These are phyloP conservation scores for Melaleuca alternifolia DNA, from an alignment of 345 rosid genomes.

Conservation along the genomic window DNA sequence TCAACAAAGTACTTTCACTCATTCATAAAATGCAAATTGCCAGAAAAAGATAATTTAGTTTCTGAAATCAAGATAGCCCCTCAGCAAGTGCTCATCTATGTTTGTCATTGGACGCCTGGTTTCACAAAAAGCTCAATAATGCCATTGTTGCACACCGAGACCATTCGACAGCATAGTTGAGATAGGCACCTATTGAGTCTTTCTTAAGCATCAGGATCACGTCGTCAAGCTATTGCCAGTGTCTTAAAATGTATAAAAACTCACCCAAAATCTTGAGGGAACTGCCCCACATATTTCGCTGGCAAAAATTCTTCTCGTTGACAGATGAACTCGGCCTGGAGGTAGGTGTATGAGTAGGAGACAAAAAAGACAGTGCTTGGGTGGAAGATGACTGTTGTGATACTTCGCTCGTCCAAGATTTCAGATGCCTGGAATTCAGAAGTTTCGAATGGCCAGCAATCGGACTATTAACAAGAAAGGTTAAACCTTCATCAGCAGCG, in stretches of 20 bases:
- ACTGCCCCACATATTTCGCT: background rate
- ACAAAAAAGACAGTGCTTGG: background rate
- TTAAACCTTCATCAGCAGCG: background rate
- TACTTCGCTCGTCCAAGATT: background rate
- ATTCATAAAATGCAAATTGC: too few relatives aligned
- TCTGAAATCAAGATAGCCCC: background rate
- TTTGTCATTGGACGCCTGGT: background rate
- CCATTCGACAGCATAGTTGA: background rate
- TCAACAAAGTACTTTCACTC: too few relatives aligned
- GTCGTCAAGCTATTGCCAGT: background rate
- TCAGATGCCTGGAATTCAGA: background rate
- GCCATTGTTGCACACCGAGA: background rate
- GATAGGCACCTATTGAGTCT: background rate
- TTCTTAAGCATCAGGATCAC: background rate
- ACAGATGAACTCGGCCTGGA: background rate
- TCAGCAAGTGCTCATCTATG: background rate
- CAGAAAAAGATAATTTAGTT: too few relatives aligned
- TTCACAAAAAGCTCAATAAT: background rate
- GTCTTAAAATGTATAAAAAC: background rate
- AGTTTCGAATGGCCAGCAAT: background rate
- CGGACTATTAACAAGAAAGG: background rate
- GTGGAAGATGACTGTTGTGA: background rate
- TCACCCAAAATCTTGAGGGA: background rate
- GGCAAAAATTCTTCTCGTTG: background rate
- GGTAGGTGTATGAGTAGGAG: background rate